phyloP scores from a whole-genome alignment of 768 basidiomycete species.

The Kwoniella bestiolae region DNA sequence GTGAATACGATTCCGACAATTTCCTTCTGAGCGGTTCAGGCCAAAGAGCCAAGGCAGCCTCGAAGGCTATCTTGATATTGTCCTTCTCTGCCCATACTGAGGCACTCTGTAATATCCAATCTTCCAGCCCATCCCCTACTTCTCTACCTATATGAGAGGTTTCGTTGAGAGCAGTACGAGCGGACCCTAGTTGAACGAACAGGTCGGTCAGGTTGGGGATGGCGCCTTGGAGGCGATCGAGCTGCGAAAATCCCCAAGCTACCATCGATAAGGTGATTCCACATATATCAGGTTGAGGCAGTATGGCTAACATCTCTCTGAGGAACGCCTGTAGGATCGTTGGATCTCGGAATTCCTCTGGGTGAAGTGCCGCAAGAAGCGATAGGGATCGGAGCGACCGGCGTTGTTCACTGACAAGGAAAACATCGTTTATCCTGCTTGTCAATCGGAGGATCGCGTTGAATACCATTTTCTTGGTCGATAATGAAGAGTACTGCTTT shows the following conservation, averaged over 20 bases:
- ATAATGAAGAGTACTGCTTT: conserved; percentile 56
- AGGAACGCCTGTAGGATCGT: conserved; percentile 71
- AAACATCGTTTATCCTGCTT: conserved; percentile 67
- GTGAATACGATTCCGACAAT: conserved; percentile 9
- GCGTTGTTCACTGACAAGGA: conserved; percentile 81
- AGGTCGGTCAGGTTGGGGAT: conserved; percentile 66
- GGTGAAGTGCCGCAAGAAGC: conserved; percentile 71
- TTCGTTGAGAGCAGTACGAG: neutral
- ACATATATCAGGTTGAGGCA: conserved; percentile 71
- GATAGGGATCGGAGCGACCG: conserved; percentile 74
- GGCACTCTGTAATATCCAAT: conserved; percentile 15
- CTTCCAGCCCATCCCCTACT: conserved; percentile 19
- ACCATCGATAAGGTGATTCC: conserved; percentile 74
- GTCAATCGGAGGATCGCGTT: conserved; percentile 70
- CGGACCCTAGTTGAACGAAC: conserved; percentile 65
- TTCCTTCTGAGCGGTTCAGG: conserved; percentile 8
- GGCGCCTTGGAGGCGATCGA: neutral
- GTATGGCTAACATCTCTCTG: conserved; percentile 68
- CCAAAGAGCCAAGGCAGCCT: conserved; percentile 24
- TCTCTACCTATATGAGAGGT: neutral
- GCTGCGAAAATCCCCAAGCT: conserved; percentile 70
- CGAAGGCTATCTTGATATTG: conserved; percentile 5
- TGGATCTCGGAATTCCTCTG: conserved; percentile 64
- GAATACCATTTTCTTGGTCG: conserved; percentile 69
- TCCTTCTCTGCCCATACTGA: neutral